Evolutionary conservation across 257 asterid genomes (phyloP).

Genomic region (Fraxinus pennsylvanica): DNA sequence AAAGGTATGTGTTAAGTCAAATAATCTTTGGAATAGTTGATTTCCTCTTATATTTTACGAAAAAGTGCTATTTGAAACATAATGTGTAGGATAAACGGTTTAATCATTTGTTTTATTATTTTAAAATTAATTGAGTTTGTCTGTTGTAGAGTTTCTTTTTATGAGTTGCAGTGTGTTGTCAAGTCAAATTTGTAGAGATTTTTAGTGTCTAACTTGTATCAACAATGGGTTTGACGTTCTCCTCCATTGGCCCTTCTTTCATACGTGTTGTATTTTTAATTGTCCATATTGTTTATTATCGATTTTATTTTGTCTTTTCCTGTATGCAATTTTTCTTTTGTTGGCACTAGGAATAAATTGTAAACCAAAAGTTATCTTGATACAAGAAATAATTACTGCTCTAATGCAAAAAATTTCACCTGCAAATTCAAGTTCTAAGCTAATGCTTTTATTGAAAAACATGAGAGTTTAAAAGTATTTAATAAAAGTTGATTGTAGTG

Average conservation of each 20-base stretch:
- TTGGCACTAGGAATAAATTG: not conserved
- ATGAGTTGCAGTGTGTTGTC: not conserved
- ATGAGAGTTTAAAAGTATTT: not conserved
- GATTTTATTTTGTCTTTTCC: not conserved
- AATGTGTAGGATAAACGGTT: not conserved
- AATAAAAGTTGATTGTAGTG: not conserved
- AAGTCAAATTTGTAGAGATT: not conserved
- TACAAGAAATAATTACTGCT: not conserved
- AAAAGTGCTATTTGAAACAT: not conserved
- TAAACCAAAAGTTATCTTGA: not conserved
- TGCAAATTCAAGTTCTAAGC: not conserved
- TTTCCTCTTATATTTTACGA: not conserved
- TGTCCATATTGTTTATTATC: not conserved
- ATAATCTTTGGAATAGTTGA: slow-evolving; percentile 6
- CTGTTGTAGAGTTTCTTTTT: not conserved
- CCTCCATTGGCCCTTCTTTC: not conserved
- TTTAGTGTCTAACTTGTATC: not conserved
- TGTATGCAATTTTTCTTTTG: not conserved
- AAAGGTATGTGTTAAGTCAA: slow-evolving; percentile 33
- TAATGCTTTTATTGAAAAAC: not conserved
- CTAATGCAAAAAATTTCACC: not conserved
- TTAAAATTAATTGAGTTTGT: not conserved
- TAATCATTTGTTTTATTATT: not conserved
- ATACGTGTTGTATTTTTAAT: not conserved
- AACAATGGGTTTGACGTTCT: not conserved